These are phyloP conservation scores for Dovyalis caffra DNA, from an alignment of 345 rosid species.

Conservation along the genomic window DNA sequence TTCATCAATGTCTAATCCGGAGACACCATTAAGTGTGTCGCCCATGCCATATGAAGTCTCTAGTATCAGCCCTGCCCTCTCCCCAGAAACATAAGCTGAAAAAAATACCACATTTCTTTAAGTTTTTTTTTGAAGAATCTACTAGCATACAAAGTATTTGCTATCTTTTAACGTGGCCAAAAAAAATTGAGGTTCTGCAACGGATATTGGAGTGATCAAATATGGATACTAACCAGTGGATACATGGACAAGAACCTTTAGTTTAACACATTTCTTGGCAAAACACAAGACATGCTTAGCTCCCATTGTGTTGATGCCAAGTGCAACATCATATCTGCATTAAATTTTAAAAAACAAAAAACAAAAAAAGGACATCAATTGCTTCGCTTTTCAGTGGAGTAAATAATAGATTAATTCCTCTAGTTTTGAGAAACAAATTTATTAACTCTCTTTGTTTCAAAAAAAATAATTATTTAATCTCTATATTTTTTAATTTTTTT, in stretches of 20 bases:
- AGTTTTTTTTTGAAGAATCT: no score
- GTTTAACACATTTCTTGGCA: slow-evolving; percentile 50
- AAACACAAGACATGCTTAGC: slow-evolving; percentile 51
- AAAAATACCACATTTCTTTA: not conserved
- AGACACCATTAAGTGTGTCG: slow-evolving; percentile 15
- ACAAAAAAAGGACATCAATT: not conserved
- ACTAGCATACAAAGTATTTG: no score
- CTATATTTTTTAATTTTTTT: no score
- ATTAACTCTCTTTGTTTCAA: no score
- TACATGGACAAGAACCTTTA: slow-evolving; percentile 45
- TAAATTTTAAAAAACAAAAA: not conserved
- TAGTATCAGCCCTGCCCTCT: slow-evolving; percentile 16
- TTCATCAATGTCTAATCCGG: slow-evolving; percentile 21
- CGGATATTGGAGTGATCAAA: not conserved
- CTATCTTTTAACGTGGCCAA: not conserved
- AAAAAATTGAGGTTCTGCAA: not conserved
- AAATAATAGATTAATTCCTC: no score
- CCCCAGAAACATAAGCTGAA: slow-evolving; percentile 27
- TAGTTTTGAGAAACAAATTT: no score
- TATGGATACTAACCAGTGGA: slow-evolving; percentile 33
- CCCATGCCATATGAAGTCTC: slow-evolving; percentile 13
- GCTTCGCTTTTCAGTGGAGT: not conserved
- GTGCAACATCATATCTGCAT: slow-evolving; percentile 50
- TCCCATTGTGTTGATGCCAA: slow-evolving; percentile 59
- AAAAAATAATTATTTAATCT: no score